Base-by-base conservation (phyloP, 164 flowering plant species). In the Stephania yunnanensis region DNA sequence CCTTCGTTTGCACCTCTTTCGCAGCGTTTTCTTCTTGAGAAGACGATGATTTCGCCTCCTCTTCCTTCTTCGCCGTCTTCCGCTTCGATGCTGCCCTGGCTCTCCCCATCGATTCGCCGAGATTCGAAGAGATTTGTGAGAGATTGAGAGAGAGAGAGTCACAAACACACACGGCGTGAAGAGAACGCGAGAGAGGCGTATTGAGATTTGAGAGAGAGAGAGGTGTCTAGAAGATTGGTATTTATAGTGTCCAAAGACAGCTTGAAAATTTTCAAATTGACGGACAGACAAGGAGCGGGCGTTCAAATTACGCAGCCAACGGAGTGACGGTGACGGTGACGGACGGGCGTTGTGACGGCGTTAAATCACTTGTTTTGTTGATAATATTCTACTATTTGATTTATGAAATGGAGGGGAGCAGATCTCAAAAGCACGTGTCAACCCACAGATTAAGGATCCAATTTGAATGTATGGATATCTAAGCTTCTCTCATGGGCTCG, bases 31-130 rank as follows among this genome's bases (percentile, higher is more conserved):
- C 82, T 68, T 67, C 71, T 13, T 20, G 61, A 17, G 58, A 17
- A 11, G 22, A 8, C 2, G 71, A 53, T 0, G 83, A 71, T 72
- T 72, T 72, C 2, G 36, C 45, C 25, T 12, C n/a, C 31, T 78
- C 85, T 65, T 78, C 86, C 74, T 69, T 77, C 68, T 78, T 71
- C 72, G 30, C 74, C 1, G 82, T 81, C 78, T 87, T 86, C 58
- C 88, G 75, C 86, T 87, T 88, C 10, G 86, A 48, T 11, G 84
- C 86, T 66, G 81, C 86, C 85, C 74, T 83, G 87, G 79, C 81
- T 58, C 74, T 69, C 61, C 36, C 73, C 71, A 67, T 67, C 10
- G 52, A 30, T 67, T 68, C 25, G 29, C 36, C 46, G 69, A 71
- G 75, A 66, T 19, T 6, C 17, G 11, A 19, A 10, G 64, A 58